Evolutionary conservation across 345 rosid species (phyloP).

Genomic region (Sisymbrium altissimum): DNA sequence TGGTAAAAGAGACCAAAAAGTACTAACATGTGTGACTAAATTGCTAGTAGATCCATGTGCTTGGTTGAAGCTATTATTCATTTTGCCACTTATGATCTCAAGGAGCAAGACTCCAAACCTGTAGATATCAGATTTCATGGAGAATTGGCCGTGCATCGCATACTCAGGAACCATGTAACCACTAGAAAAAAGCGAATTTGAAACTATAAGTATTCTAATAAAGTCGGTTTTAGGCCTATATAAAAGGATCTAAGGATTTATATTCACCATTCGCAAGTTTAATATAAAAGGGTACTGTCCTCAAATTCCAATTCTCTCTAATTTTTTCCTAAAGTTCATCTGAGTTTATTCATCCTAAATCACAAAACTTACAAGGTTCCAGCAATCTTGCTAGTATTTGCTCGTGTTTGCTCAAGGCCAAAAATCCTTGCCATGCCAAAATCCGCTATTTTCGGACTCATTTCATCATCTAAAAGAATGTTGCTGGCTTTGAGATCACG

Average conservation of each 20-base stretch:
- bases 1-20: not conserved
- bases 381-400: slow-evolving; percentile 17
- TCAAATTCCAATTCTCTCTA: not conserved
- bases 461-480: slow-evolving; percentile 16
- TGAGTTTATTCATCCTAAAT: not conserved
- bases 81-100: slow-evolving; percentile 35
- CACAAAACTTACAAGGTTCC: slow-evolving; percentile 30
- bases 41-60: slow-evolving; percentile 3
- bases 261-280: not conserved
- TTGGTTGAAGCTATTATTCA: slow-evolving; percentile 10
- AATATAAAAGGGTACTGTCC: not conserved
- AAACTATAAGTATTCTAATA: not conserved
- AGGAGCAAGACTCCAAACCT: slow-evolving; percentile 23
- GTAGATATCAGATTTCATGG: slow-evolving; percentile 31
- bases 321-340: not conserved
- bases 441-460: slow-evolving; percentile 26
- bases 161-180: slow-evolving; percentile 42
- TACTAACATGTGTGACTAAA: slow-evolving; percentile 30
- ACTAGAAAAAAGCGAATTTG: not conserved
- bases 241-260: not conserved
- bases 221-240: not conserved
- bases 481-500: slow-evolving; percentile 25
- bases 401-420: slow-evolving; percentile 5
- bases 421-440: slow-evolving; percentile 31
- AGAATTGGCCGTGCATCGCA: slow-evolving; percentile 33